Conservation (phyloP, 73 alveolate genomes). For the Loxodes magnus region DNA sequence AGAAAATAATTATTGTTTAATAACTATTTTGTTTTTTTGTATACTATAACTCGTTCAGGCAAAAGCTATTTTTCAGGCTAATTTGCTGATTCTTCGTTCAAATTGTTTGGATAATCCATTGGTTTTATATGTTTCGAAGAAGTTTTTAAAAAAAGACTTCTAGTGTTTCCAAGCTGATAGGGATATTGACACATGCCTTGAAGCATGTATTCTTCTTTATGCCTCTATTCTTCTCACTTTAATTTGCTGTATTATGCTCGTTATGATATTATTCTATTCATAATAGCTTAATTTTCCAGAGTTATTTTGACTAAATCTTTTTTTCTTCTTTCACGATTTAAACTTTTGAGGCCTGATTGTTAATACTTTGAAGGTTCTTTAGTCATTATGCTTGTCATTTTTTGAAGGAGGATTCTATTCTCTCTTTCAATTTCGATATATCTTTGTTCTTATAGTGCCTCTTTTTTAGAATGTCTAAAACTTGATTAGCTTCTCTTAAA, state of each 20-base stretch:
- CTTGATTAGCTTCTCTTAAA: no score
- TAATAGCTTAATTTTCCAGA: constrained; percentile 30
- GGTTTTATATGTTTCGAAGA: no score
- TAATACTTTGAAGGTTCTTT: background rate
- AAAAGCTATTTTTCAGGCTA: no score
- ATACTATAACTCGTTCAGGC: no score
- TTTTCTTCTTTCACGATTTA: constrained; percentile 26
- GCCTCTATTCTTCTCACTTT: constrained; percentile 20
- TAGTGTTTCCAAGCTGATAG: background rate
- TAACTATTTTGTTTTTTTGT: no score
- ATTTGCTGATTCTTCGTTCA: no score
- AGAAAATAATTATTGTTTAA: no score
- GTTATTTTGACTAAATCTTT: constrained; percentile 23
- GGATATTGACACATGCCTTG: constrained; percentile 3
- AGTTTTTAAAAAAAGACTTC: no score
- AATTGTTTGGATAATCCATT: no score
- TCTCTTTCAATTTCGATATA: constrained; percentile 49
- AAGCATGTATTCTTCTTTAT: background rate
- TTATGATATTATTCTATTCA: constrained; percentile 16
- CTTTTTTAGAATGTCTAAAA: no score
- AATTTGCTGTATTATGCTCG: constrained; percentile 14
- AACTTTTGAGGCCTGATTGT: constrained; percentile 3
- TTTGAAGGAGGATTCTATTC: constrained; percentile 35
- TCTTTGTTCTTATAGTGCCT: constrained; percentile 54
- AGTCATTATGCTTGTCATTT: constrained; percentile 33